Evolutionary conservation across 2,329 filamentous ascomycete genomes (phyloP).

Genomic region (Xylogone sp.): DNA sequence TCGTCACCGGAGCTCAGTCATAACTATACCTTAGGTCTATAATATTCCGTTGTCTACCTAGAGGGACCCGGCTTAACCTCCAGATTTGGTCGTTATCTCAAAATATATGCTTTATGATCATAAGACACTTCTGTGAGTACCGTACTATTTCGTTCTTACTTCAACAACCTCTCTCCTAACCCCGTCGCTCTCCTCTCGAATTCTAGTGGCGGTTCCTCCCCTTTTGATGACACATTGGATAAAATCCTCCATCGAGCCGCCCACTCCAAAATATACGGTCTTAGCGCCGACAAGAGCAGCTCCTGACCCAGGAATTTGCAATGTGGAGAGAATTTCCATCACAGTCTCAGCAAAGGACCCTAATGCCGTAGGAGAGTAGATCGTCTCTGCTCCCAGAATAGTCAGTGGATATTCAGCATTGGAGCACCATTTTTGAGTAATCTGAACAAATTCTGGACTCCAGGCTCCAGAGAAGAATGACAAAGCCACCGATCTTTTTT

Average conservation of each 20-base stretch:
- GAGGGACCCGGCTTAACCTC: too few relatives aligned
- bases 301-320: not conserved
- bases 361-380: constrained; percentile 73
- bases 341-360: constrained; percentile 65
- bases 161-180: constrained; percentile 58
- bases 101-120: too few relatives aligned
- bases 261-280: constrained; percentile 79
- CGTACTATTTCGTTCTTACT: constrained; percentile 10
- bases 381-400: constrained; percentile 74
- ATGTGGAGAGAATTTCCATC: constrained; percentile 48
- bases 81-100: too few relatives aligned
- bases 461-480: constrained; percentile 73
- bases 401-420: constrained; percentile 33
- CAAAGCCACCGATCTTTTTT: constrained; percentile 47
- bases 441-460: constrained; percentile 59
- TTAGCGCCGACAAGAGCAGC: constrained; percentile 72
- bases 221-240: constrained; percentile 45
- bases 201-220: constrained; percentile 44
- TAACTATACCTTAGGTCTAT: too few relatives aligned
- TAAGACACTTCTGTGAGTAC: not conserved
- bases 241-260: constrained; percentile 77
- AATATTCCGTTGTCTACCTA: too few relatives aligned
- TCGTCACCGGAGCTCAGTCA: too few relatives aligned
- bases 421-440: constrained; percentile 38
- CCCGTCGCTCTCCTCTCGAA: constrained; percentile 57